Evolutionary conservation across 768 basidiomycete genomes (phyloP), one percentile per base, ranked within the genome.

Genomic region (Boletus sensibilis): DNA sequence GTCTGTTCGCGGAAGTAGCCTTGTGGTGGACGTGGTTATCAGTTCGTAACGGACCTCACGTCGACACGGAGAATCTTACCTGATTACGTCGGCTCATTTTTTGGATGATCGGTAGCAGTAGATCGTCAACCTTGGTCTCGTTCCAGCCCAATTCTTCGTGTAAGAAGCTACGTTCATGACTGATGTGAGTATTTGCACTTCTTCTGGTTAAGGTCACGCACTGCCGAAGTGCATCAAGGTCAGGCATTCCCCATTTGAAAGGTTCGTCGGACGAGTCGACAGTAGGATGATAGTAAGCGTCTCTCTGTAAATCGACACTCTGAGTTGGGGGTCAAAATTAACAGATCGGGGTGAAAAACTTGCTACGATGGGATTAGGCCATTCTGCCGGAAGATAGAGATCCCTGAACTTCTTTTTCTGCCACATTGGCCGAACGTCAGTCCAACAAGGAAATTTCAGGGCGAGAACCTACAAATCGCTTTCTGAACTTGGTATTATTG

Each of bases 161-260:
- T 52, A 94, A 74, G 65, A 90, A 90, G 45, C 89, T 91, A 62
- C 2, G 21, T 23, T 42, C 49, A 41, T 18, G 45, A 56, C 11
- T 1, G 21, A 50, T 68, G 50, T 68, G 50, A 68, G 64, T 43
- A 48, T 46, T 41, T 31, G 61, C 5, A 44, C 44, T 11, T 29
- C 49, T 31, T 52, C 33, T 39, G 4, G 25, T 21, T 52, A 47
- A 61, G 60, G 44, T 55, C 50, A 74, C 84, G 53, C 69, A 95
- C 92, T 80, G 73, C 59, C 94, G 85, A 52, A 99, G 81, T 3
- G 88, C 94, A 67, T 97, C 93, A 2, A 99, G 82, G 68, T 98
- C 97, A n/a, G 95, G 93, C 59, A 94, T 76, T 5, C 92, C 94
- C 96, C 96, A 99, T 64, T 93, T 92, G 71, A 99, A 98, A 0